Evolutionary conservation across 768 basidiomycete genomes (phyloP).

Genomic region (Kwoniella dejecticola): DNA sequence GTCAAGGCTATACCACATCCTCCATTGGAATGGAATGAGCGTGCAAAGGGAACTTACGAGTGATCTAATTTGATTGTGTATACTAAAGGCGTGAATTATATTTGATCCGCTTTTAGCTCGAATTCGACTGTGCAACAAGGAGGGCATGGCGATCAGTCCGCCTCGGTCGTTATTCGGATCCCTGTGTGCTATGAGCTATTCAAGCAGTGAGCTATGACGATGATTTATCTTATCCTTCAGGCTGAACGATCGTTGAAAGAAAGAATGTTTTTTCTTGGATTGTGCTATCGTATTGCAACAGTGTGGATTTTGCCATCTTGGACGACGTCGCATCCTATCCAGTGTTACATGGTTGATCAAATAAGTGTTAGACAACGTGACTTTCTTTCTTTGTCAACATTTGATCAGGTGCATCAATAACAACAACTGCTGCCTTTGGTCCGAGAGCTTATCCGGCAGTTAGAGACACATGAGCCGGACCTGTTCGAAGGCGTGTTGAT

Average conservation of each 20-base stretch:
- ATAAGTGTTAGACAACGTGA: slow-evolving; percentile 4
- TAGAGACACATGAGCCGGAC: background rate
- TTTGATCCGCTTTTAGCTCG: background rate
- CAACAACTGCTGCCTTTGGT: background rate
- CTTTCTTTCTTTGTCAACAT: background rate
- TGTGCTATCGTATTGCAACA: too few relatives aligned
- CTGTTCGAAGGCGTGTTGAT: background rate
- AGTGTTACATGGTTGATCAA: too few relatives aligned
- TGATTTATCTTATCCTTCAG: background rate
- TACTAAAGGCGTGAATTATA: slow-evolving; percentile 2
- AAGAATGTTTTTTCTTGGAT: too few relatives aligned
- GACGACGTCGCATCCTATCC: too few relatives aligned
- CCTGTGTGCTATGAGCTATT: too few relatives aligned
- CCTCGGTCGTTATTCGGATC: background rate
- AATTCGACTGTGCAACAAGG: background rate
- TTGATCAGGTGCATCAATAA: background rate
- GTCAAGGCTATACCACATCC: background rate
- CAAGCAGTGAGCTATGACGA: too few relatives aligned
- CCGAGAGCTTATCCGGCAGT: background rate
- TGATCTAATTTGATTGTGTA: background rate
- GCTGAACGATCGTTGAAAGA: too few relatives aligned
- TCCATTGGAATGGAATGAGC: background rate
- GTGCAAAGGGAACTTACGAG: too few relatives aligned
- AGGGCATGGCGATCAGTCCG: slow-evolving; percentile 1
- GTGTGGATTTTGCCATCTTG: too few relatives aligned